Conservation (phyloP, 148 eudicot species). For the Salicornia ramosissima region DNA sequence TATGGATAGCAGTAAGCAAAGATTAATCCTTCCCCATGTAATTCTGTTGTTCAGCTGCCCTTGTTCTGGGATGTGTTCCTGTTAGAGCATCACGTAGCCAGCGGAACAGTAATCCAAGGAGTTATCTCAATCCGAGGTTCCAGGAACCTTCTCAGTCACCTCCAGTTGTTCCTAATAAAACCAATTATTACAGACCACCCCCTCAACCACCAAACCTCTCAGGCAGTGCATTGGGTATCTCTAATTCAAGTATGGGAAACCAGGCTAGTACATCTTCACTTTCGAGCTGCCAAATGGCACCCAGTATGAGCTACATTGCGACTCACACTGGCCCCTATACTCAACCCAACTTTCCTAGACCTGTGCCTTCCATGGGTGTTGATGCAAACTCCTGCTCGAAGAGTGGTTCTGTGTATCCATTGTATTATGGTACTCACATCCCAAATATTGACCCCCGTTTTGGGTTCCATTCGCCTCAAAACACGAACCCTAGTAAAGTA, state of each 20-base stretch:
- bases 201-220: conserved; percentile 30
- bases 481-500: conserved; percentile 37
- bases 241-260: conserved; percentile 31
- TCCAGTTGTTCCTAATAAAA: conserved; percentile 24
- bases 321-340: conserved; percentile 26
- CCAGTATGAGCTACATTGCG: conserved; percentile 26
- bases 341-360: conserved; percentile 25
- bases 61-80: conserved; percentile 81
- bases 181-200: conserved; percentile 29
- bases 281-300: conserved; percentile 27
- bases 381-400: conserved; percentile 34
- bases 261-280: conserved; percentile 27
- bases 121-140: conserved; percentile 58
- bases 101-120: conserved; percentile 60
- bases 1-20: conserved; percentile 11
- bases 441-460: conserved; percentile 32
- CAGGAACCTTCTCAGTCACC: conserved; percentile 37
- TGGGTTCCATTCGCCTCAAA: conserved; percentile 33
- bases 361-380: conserved; percentile 23
- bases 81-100: conserved; percentile 87
- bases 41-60: conserved; percentile 79
- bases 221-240: conserved; percentile 28
- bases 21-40: conserved; percentile 17
- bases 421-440: conserved; percentile 52
- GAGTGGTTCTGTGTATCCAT: conserved; percentile 53